Evolutionary conservation across 1,139 yeast genomes (phyloP).

Genomic region (Pichia sorboxylosa): DNA sequence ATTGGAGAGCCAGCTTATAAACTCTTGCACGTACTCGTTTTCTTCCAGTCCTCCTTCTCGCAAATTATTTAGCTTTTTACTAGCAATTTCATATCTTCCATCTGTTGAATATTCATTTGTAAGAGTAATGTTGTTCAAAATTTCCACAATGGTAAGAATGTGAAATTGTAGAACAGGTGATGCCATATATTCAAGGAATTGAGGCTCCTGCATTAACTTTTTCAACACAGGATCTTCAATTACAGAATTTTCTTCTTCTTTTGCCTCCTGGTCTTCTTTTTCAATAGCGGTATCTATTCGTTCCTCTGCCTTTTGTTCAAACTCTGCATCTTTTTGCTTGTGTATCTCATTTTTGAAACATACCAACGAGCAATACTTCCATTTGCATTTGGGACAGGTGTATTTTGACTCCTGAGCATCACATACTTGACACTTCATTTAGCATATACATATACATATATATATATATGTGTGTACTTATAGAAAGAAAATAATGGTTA

Average conservation of each 20-base stretch:
- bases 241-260: slow-evolving; percentile 1
- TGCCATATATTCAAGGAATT: slow-evolving; percentile 32
- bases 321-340: slow-evolving; percentile 16
- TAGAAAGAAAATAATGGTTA: too few species aligned
- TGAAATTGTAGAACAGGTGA: slow-evolving; percentile 45
- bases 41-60: slow-evolving; percentile 54
- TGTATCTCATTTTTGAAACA: slow-evolving; percentile 48
- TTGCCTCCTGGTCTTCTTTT: neutral
- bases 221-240: slow-evolving; percentile 16
- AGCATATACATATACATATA: too few species aligned
- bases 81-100: slow-evolving; percentile 46
- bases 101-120: slow-evolving; percentile 36
- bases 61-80: slow-evolving; percentile 46
- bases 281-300: neutral
- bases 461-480: too few species aligned
- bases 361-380: slow-evolving; percentile 39
- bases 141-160: slow-evolving; percentile 33
- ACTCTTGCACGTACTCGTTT: slow-evolving; percentile 57
- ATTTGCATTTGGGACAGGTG: slow-evolving; percentile 49
- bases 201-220: slow-evolving; percentile 26
- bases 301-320: neutral
- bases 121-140: slow-evolving; percentile 33
- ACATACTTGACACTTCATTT: slow-evolving; percentile 36
- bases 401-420: slow-evolving; percentile 33
- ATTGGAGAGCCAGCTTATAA: slow-evolving; percentile 23